A percentile compares a stretch with the other conserved stretches of the same genome.
Evolutionary conservation across 441 rosid genomes (phyloP).

Genomic region (Syzygium syzygioides): DNA sequence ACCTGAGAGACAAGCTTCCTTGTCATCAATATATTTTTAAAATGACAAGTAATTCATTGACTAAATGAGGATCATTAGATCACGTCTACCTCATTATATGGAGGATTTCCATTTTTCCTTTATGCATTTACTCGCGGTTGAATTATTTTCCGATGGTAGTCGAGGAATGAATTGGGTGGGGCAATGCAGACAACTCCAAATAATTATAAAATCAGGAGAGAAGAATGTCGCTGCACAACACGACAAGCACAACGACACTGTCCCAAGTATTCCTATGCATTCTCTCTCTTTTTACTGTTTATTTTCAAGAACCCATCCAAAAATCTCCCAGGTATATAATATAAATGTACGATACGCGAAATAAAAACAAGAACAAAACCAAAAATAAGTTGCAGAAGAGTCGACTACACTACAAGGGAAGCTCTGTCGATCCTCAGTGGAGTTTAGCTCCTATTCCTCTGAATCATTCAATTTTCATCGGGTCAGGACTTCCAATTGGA

Average conservation of each 20-base stretch:
- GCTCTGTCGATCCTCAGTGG: constrained; percentile 31
- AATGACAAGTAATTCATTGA: not conserved
- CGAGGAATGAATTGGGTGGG: constrained; percentile 3
- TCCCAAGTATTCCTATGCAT: constrained; percentile 24
- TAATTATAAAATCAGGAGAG: constrained; percentile 10
- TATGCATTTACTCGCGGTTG: not conserved
- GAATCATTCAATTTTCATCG: constrained; percentile 33
- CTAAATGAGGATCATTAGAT: not conserved
- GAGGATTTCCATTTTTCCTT: not conserved
- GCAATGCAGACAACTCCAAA: not conserved
- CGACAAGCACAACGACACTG: constrained; percentile 48
- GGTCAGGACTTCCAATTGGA: constrained; percentile 28
- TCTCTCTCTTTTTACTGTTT: not conserved
- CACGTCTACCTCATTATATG: not conserved
- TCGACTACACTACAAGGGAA: constrained; percentile 11
- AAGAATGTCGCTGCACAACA: constrained; percentile 55
- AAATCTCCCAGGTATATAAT: constrained; percentile 17
- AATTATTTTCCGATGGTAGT: not conserved
- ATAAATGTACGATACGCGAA: not conserved
- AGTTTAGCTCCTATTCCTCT: constrained; percentile 29
- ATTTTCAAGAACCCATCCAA: constrained; percentile 30
- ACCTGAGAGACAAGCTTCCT: not conserved
- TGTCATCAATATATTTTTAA: not conserved
- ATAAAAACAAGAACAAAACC: not conserved
- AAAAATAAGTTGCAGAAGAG: constrained; percentile 1